Evolutionary conservation across 164 flowering plant species (phyloP), one percentile per base, ranked within the genome.

Genomic region (Kalanchoe fedtschenkoi): DNA sequence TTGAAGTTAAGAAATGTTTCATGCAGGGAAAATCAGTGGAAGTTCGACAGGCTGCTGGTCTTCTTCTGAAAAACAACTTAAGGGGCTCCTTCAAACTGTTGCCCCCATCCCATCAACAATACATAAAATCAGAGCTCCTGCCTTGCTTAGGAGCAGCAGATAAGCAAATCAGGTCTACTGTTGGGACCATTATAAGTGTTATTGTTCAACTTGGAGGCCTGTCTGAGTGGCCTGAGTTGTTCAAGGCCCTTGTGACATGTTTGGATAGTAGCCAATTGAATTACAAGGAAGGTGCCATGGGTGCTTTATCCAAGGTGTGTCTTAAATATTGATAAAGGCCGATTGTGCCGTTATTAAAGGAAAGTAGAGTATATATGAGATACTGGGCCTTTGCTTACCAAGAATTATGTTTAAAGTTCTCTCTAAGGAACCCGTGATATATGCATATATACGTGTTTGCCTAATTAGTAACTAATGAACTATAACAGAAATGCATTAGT

Each of bases 231-330:
- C 91, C 88, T 35, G 97, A 90, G 70, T 72, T 93, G 69, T 80
- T 93, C 75, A 88, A 84, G 67, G 89, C 93, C 43, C 89, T 93
- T 63, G 80, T 82, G 8, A 80, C 70, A 43, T 88, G 88, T 71
- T 80, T 93, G 77, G 99, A 91, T 63, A 90, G 99, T 64, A 83
- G 77, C 67, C 89, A 88, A 57, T 60, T 77, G 26, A 90, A 82
- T 81, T 96, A 83, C 62, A 87, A 85, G 95, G 99, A 93, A 76
- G 99, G 99, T 70, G 99, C 96, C 26, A 88, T 93, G 99, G 99
- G 88, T 83, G 97, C 99, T 69, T 77, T 95, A 65, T 95, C 90
- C 46, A 95, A 95, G 97, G 99, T 89, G 71, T 24, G 24, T 26
- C 32, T 17, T 10, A 10, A 28, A 3, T 51, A 26, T 26, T 51